Conservation (phyloP, 306 rosid genomes). For the Corylus heterophylla region DNA sequence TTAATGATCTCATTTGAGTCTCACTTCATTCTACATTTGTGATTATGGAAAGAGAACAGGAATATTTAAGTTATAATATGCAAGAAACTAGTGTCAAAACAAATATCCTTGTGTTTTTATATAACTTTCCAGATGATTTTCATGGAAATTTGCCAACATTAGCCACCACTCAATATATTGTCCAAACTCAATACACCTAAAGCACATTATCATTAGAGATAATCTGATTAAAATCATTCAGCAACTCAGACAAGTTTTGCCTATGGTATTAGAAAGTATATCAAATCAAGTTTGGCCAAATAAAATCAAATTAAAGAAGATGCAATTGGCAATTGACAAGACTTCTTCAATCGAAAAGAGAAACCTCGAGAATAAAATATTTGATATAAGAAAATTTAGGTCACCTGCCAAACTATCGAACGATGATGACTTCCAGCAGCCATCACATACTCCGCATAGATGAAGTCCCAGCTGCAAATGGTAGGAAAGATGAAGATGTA, state of each 20-base stretch:
- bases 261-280: neutral
- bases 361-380: conserved; percentile 3
- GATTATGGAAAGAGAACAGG: neutral
- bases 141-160: neutral
- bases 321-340: conserved; percentile 4
- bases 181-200: neutral
- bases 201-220: neutral
- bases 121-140: conserved; percentile 1
- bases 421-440: conserved; percentile 93
- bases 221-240: neutral
- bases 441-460: conserved; percentile 96
- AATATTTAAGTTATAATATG: neutral
- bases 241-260: neutral
- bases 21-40: neutral
- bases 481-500: conserved; percentile 20
- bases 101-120: neutral
- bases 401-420: conserved; percentile 96
- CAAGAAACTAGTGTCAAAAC: neutral
- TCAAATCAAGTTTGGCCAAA: neutral
- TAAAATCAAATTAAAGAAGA: neutral
- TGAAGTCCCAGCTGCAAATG: conserved; percentile 94
- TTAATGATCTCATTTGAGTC: neutral
- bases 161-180: neutral
- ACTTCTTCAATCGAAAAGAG: conserved; percentile 12
- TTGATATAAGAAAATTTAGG: conserved; percentile 19